Conservation (phyloP, 768 basidiomycete genomes). For the Paxillus involutus region DNA sequence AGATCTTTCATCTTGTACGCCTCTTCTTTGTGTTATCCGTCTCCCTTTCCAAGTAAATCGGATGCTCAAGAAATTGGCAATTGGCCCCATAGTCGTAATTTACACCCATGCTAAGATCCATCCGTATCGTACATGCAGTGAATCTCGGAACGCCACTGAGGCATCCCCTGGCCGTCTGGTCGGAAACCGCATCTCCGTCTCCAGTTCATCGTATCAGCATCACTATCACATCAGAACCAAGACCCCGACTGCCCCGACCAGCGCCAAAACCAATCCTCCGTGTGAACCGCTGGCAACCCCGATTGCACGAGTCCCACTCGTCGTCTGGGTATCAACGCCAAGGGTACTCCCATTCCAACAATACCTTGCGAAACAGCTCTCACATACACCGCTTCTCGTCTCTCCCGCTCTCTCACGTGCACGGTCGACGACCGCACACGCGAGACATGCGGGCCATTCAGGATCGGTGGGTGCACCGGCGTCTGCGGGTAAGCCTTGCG, state of each 20-base stretch:
- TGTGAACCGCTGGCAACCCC: neutral
- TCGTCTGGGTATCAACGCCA: neutral
- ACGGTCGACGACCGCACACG: slow-evolving; percentile 53
- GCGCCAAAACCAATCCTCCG: slow-evolving; percentile 2
- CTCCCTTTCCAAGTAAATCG: slow-evolving; percentile 9
- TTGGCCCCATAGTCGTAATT: slow-evolving; percentile 11
- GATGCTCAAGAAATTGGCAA: slow-evolving; percentile 1
- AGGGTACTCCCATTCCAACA: slow-evolving; percentile 27
- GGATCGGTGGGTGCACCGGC: slow-evolving; percentile 31
- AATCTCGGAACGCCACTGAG: slow-evolving; percentile 18
- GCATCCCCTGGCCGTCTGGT: slow-evolving; percentile 4
- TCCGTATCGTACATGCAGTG: neutral
- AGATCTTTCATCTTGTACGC: neutral
- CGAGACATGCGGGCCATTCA: slow-evolving; percentile 49
- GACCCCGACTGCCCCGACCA: slow-evolving; percentile 11
- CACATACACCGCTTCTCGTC: slow-evolving; percentile 30
- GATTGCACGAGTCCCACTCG: neutral
- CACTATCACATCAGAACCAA: slow-evolving; percentile 16
- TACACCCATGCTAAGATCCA: slow-evolving; percentile 3
- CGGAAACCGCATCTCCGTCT: slow-evolving; percentile 5
- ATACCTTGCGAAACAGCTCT: slow-evolving; percentile 30
- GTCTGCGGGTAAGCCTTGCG: slow-evolving; percentile 39
- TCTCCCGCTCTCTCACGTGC: slow-evolving; percentile 30
- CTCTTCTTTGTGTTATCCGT: neutral
- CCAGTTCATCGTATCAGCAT: neutral